A percentile compares a stretch with the other conserved stretches of the same genome.
Evolutionary conservation across 129 eudicot species (phyloP).

Genomic region (Glebionis coronaria): DNA sequence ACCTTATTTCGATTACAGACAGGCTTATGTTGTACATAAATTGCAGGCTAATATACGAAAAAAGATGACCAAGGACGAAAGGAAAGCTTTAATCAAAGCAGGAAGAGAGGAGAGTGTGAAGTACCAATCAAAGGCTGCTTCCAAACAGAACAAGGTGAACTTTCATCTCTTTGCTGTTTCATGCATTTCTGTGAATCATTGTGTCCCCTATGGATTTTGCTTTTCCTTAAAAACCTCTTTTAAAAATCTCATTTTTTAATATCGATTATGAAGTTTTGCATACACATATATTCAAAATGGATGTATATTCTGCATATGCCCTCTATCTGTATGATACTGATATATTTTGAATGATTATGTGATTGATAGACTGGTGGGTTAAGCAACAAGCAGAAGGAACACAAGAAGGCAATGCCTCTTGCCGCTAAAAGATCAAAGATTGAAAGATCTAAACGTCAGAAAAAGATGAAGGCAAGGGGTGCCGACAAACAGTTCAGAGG

Average conservation of each 20-base stretch:
- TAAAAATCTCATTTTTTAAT: not conserved
- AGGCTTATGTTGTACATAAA: not conserved
- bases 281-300: too few species aligned
- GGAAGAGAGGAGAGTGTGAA: constrained; percentile 78
- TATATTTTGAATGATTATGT: not conserved
- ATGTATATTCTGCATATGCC: too few species aligned
- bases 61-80: constrained; percentile 85
- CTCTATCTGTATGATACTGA: not conserved
- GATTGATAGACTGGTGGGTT: constrained; percentile 68
- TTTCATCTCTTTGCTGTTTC: not conserved
- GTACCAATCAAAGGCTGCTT: constrained; percentile 64
- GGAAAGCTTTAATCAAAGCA: constrained; percentile 60
- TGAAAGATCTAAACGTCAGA: constrained; percentile 43
- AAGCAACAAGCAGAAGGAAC: constrained; percentile 80
- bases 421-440: constrained; percentile 76
- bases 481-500: constrained; percentile 91
- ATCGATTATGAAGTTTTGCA: not conserved
- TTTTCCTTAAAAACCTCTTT: not conserved
- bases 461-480: constrained; percentile 42
- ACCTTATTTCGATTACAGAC: not conserved
- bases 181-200: constrained; percentile 5
- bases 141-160: constrained; percentile 78
- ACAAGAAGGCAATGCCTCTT: constrained; percentile 77
- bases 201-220: constrained; percentile 11
- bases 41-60: constrained; percentile 61